Evolutionary conservation across 495 filamentous ascomycete species (phyloP), one percentile per base, ranked within the genome.

Genomic region (Parachaetomium inaequale): DNA sequence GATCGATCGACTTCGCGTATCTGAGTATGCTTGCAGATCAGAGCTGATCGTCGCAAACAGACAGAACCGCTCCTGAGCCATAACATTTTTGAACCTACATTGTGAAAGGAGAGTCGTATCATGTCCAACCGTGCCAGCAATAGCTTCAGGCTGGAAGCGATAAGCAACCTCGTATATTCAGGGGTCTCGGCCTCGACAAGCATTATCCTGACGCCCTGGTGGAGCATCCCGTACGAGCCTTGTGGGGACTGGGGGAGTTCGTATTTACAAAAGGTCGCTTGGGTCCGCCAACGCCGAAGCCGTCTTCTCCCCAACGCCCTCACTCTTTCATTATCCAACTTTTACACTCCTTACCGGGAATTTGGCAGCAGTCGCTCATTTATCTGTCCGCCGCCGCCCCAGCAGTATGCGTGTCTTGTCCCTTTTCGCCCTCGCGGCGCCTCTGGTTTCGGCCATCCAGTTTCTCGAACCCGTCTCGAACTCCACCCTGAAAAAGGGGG

Each of bases 401-500:
- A 23, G 7, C 55, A 45, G n/a, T 38, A 74, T 74, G 67, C 67
- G 64, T 40, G 62, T 64, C 46, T 31, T 68, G 46, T 62, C 67
- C 19, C 63, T 73, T 47, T 17, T 68, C 46, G 66, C 69, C 64
- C 61, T 70, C 47, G 67, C 64, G 65, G 70, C 69, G 40, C 69
- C 70, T 32, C 67, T 75, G 1, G 72, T 68, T 17, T 68, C 72
- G 21, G 72, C 72, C 64, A 65, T 75, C 28, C 46, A 68, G 42
- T 73, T 75, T 58, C 51, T 49, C 17, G 54, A 34, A 14, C 72
- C 71, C 17, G 40, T 40, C 15, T 55, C 64, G 56, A 73, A 75
- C 69, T 56, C 69, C 0, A 78, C 76, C 64, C 58, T 75, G 47
- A 55, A 67, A 31, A 76, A 77, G 61, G 78, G 78, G 23, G 66